Evolutionary conservation across 192 early-diverging fungal species (phyloP), one percentile per base, ranked within the genome.

Genomic region (Rhizoclosmatium sp.): DNA sequence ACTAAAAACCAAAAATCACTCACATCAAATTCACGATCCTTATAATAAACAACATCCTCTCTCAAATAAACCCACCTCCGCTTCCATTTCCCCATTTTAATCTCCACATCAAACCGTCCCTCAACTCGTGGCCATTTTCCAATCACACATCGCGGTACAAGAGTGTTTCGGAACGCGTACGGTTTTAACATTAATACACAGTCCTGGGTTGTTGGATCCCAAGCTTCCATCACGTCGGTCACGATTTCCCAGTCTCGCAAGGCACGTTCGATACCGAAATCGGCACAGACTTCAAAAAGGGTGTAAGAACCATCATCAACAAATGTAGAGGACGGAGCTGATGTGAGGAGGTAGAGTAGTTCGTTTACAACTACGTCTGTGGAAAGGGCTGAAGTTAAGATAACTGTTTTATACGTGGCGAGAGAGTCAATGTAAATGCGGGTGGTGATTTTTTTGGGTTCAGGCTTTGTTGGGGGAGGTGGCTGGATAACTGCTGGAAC

Each of bases 201-300:
- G 76, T 86, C 85, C 78, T 91, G 72, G 14, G 75, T 89, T 78
- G 86, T 88, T 65, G 81, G 82, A 78, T 96, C 95, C 97, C 97
- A 99, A 31, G 91, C 87, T 67, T 89, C 89, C 44, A 97, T 89
- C 3, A 97, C 84, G 65, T 92, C 90, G 65, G 94, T 89, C 9
- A 98, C 87, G 16, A 93, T 83, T 80, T 97, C 97, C 93, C 95
- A 98, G 78, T 95, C 93, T 41, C 94, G 88, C 47, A 98, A 74
- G 39, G 96, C 95, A 73, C 97, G 88, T 85, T 98, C 97, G 60
- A 97, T 84, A 47, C 92, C 92, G 84, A 93, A 91, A 75, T 97
- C 90, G 75, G 93, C 93, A 45, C 93, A 91, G 47, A 96, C 85
- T 80, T 99, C 97, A 87, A 99, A 99, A 48, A 99, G 83, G 3